These are phyloP conservation scores for Pistacia atlantica DNA, from an alignment of 345 rosid species.

Conservation along the genomic window DNA sequence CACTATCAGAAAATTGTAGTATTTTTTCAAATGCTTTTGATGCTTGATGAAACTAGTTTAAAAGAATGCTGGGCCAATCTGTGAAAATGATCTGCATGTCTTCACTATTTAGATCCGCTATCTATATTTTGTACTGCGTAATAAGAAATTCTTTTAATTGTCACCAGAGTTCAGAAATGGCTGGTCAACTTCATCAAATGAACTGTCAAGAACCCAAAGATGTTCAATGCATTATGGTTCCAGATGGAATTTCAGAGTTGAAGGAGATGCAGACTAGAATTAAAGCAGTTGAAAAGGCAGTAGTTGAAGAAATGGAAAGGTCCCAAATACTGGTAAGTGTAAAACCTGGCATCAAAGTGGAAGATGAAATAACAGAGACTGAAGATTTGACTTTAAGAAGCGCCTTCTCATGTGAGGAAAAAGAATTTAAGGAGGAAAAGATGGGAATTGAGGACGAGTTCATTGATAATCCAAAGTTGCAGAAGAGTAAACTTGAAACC, in stretches of 20 bases:
- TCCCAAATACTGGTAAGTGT: conserved; percentile 32
- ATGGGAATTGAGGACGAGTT: conserved; percentile 32
- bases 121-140: conserved; percentile 6
- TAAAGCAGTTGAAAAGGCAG: conserved; percentile 56
- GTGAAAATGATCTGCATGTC: not conserved
- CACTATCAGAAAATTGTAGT: not conserved
- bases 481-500: conserved; percentile 42
- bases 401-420: conserved; percentile 21
- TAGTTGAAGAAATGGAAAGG: conserved; percentile 55
- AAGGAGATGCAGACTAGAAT: conserved; percentile 51
- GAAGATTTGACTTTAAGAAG: conserved; percentile 25
- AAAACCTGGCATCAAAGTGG: conserved; percentile 10
- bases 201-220: conserved; percentile 30
- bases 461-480: conserved; percentile 33
- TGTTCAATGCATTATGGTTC: conserved; percentile 24
- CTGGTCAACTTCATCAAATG: conserved; percentile 30
- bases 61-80: not conserved
- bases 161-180: conserved; percentile 28
- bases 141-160: not conserved
- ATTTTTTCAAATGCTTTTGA: not conserved
- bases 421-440: conserved; percentile 30
- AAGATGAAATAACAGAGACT: conserved; percentile 21
- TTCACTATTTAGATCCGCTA: conserved; percentile 8
- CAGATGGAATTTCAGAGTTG: conserved; percentile 55
- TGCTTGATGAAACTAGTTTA: not conserved